Conservation (phyloP, 306 rosid genomes). For the Pyrus betulifolia region DNA sequence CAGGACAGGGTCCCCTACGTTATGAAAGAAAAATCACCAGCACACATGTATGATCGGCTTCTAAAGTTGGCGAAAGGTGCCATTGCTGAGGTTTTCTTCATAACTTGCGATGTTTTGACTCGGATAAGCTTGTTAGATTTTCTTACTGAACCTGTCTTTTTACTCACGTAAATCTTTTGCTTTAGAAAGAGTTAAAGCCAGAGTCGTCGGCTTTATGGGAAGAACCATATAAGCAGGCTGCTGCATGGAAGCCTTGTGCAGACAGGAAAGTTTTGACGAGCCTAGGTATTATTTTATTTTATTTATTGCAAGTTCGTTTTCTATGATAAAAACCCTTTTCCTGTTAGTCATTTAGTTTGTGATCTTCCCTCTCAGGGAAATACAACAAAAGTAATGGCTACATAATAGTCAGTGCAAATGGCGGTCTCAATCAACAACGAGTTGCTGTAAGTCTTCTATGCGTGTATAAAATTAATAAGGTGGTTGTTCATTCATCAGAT, state of each 20-base stretch:
- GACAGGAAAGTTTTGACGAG: slow-evolving; percentile 36
- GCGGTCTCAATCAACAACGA: slow-evolving; percentile 97
- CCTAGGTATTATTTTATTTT: slow-evolving; percentile 31
- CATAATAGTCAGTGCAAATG: slow-evolving; percentile 84
- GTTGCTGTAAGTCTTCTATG: slow-evolving; percentile 70
- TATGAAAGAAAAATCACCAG: slow-evolving; percentile 30
- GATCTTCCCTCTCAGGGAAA: slow-evolving; percentile 45
- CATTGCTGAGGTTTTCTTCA: slow-evolving; percentile 32
- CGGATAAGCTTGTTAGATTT: background rate
- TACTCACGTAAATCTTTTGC: background rate
- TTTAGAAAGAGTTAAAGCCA: slow-evolving; percentile 59
- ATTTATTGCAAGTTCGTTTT: background rate
- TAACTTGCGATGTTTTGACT: slow-evolving; percentile 7
- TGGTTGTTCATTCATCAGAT: background rate
- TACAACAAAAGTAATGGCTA: slow-evolving; percentile 56
- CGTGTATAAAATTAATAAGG: background rate
- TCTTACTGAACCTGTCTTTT: background rate
- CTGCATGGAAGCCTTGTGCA: slow-evolving; percentile 81
- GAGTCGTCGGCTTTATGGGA: slow-evolving; percentile 59
- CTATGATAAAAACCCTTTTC: background rate
- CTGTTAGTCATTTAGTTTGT: slow-evolving; percentile 2
- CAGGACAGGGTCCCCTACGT: slow-evolving; percentile 29
- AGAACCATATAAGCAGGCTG: slow-evolving; percentile 48
- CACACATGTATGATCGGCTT: slow-evolving; percentile 72
- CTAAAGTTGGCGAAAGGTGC: slow-evolving; percentile 2